phyloP scores from a whole-genome alignment of 257 asterid genomes.

The Paulownia fortunei region DNA sequence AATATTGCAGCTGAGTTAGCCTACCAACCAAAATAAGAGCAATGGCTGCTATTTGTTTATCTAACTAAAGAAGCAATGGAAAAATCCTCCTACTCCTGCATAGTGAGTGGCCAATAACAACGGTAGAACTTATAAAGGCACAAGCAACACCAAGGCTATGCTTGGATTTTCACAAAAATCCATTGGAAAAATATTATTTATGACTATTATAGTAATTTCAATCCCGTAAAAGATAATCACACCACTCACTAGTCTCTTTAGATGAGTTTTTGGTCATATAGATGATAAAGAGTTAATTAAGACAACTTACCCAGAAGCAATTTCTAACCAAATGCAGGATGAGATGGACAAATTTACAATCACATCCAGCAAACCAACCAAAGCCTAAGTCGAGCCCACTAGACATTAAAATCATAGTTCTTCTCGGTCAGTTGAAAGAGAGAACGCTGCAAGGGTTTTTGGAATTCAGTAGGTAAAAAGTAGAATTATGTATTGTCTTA shows the following conservation, averaged over 20 bases:
- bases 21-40: neutral
- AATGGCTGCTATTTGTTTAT: neutral
- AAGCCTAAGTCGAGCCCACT: neutral
- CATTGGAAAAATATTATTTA: neutral
- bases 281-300: constrained; percentile 2
- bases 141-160: neutral
- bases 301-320: constrained; percentile 1
- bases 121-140: neutral
- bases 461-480: neutral
- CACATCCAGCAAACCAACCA: neutral
- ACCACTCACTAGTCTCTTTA: neutral
- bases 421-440: neutral
- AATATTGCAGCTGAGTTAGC: constrained; percentile 14
- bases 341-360: neutral
- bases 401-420: neutral
- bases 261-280: neutral
- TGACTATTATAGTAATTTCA: neutral
- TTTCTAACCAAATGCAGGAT: constrained; percentile 14
- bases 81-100: neutral
- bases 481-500: neutral
- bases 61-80: constrained; percentile 2
- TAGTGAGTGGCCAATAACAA: neutral
- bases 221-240: neutral
- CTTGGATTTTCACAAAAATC: constrained; percentile 5
- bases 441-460: neutral